These are phyloP conservation scores for Phialophora tarda DNA, from an alignment of 2,329 filamentous ascomycete species.

Conservation along the genomic window DNA sequence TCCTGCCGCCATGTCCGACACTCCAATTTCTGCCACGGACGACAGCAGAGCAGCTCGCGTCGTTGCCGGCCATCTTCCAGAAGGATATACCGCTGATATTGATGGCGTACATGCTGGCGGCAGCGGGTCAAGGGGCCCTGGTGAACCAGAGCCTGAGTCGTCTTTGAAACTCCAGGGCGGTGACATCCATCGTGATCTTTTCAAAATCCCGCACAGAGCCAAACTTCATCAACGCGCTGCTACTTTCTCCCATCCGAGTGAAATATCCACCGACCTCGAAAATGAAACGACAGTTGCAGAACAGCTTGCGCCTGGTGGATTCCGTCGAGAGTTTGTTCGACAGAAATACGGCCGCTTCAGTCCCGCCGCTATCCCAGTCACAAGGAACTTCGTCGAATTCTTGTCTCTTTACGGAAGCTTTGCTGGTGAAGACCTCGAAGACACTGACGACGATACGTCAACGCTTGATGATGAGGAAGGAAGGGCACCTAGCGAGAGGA, in stretches of 20 bases:
- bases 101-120: slow-evolving; percentile 24
- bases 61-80: slow-evolving; percentile 34
- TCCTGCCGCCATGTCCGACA: slow-evolving; percentile 31
- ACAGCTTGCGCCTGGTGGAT: slow-evolving; percentile 58
- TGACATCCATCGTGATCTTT: slow-evolving; percentile 78
- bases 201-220: slow-evolving; percentile 69
- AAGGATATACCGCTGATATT: slow-evolving; percentile 35
- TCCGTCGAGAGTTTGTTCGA: slow-evolving; percentile 59
- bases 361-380: slow-evolving; percentile 55
- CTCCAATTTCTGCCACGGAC: slow-evolving; percentile 21
- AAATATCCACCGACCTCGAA: slow-evolving; percentile 41
- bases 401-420: slow-evolving; percentile 77
- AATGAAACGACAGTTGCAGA: slow-evolving; percentile 52
- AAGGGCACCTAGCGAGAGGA: slow-evolving; percentile 57
- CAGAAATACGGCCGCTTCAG: slow-evolving; percentile 37
- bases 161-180: slow-evolving; percentile 75
- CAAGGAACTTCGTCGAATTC: slow-evolving; percentile 75
- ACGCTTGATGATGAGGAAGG: slow-evolving; percentile 57
- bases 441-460: slow-evolving; percentile 64
- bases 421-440: slow-evolving; percentile 71
- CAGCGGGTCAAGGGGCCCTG: neutral
- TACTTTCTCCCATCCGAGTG: slow-evolving; percentile 66
- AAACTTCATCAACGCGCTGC: slow-evolving; percentile 63
- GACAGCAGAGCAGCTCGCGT: slow-evolving; percentile 32
- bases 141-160: slow-evolving; percentile 52